phyloP scores from a whole-genome alignment of 2,329 filamentous ascomycete species.

The Fusarium sp. region DNA sequence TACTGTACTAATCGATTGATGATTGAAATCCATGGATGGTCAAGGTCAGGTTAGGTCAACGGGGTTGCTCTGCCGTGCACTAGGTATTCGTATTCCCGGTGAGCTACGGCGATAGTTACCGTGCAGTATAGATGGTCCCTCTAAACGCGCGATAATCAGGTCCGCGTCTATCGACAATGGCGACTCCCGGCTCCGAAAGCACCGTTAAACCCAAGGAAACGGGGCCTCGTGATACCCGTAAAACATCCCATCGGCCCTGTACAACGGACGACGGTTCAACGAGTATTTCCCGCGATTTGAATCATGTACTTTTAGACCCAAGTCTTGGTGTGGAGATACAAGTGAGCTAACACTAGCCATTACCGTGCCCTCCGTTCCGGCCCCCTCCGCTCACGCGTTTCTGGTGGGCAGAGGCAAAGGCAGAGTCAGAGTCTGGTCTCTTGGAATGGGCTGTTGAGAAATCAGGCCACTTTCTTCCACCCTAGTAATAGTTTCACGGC shows the following conservation, averaged over 20 bases:
- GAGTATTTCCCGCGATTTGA: slow-evolving; percentile 44
- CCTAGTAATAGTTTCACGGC: not conserved
- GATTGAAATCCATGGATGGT: not conserved
- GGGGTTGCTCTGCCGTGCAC: slow-evolving; percentile 13
- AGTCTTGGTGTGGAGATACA: not conserved
- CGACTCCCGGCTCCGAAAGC: slow-evolving; percentile 25
- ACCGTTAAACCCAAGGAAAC: not conserved
- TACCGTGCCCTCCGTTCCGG: slow-evolving; percentile 37
- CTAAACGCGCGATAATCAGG: slow-evolving; percentile 12
- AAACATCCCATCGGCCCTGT: slow-evolving; percentile 33
- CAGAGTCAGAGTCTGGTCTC: slow-evolving; percentile 14
- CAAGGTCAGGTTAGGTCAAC: not conserved
- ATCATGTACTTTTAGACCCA: not conserved
- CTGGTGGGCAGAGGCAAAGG: slow-evolving; percentile 5
- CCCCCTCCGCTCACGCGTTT: slow-evolving; percentile 46
- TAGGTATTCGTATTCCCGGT: not conserved
- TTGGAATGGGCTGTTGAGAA: slow-evolving; percentile 43
- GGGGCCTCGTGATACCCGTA: slow-evolving; percentile 18
- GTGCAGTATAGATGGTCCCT: not conserved
- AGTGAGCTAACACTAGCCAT: slow-evolving; percentile 10
- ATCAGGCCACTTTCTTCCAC: slow-evolving; percentile 42
- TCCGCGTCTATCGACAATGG: slow-evolving; percentile 13
- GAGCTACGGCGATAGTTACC: not conserved
- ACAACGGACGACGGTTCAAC: slow-evolving; percentile 38
- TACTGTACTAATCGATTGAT: not conserved